phyloP scores from a whole-genome alignment of 1,139 yeast genomes.

The Kodamaea ohmeri region DNA sequence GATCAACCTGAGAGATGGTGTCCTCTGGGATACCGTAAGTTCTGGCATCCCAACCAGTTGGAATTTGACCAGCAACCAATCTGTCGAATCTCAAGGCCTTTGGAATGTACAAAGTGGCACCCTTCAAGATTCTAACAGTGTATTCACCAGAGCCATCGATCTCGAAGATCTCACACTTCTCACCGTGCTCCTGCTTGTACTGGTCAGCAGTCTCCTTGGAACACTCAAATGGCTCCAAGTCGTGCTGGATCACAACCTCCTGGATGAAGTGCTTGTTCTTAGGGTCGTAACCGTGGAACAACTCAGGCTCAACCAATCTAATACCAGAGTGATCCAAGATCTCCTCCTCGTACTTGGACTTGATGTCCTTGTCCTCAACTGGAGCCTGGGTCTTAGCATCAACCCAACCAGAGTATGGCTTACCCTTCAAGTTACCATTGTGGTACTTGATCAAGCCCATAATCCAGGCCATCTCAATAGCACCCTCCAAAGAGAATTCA shows the following conservation, averaged over 20 bases:
- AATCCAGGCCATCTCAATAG: slow-evolving; percentile 99
- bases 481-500: slow-evolving; percentile 95
- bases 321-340: slow-evolving; percentile 94
- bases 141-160: slow-evolving; percentile 88
- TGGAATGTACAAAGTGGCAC: slow-evolving; percentile 88
- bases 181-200: slow-evolving; percentile 92
- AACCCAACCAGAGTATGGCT: slow-evolving; percentile 91
- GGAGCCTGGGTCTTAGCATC: slow-evolving; percentile 92
- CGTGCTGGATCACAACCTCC: slow-evolving; percentile 95
- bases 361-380: slow-evolving; percentile 91
- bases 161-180: slow-evolving; percentile 87
- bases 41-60: slow-evolving; percentile 97
- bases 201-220: slow-evolving; percentile 94
- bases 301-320: slow-evolving; percentile 92
- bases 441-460: slow-evolving; percentile 96
- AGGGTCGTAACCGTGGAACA: slow-evolving; percentile 92
- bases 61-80: slow-evolving; percentile 97
- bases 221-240: slow-evolving; percentile 91
- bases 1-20: slow-evolving; percentile 90
- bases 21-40: slow-evolving; percentile 95
- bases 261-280: slow-evolving; percentile 87
- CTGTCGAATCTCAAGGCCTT: slow-evolving; percentile 95
- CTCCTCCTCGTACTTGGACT: slow-evolving; percentile 82
- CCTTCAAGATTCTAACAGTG: slow-evolving; percentile 86
- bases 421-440: slow-evolving; percentile 89